Percentiles rank a stretch among this genome's conserved stretches.
Conservation (phyloP, 768 basidiomycete species). For the Termitomyces eurrhizus region DNA sequence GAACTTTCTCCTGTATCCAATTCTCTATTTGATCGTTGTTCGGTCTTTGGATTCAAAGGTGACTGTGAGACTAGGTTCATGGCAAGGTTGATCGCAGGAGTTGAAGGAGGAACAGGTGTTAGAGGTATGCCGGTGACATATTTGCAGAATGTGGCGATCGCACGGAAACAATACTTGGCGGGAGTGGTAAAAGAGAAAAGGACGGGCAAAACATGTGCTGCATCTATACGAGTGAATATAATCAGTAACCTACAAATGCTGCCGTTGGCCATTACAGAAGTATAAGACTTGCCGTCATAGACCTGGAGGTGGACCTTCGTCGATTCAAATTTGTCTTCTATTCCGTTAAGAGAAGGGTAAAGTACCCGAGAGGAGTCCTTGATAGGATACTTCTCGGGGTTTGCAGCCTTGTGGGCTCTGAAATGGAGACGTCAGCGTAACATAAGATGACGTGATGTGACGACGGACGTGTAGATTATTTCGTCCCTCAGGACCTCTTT, state of each 20-base stretch:
- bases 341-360: conserved; percentile 54
- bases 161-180: conserved; percentile 76
- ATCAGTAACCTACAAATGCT: not conserved
- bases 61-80: conserved; percentile 12
- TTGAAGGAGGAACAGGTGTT: conserved; percentile 14
- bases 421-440: conserved; percentile 2
- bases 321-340: conserved; percentile 49
- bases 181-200: conserved; percentile 75
- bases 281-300: conserved; percentile 65
- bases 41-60: conserved; percentile 3
- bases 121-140: conserved; percentile 52
- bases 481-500: conserved; percentile 93
- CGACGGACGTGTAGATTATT: conserved; percentile 74
- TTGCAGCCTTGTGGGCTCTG: conserved; percentile 88
- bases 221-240: conserved; percentile 36
- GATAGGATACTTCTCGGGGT: conserved; percentile 66
- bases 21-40: not conserved
- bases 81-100: conserved; percentile 1
- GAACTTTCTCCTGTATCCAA: conserved; percentile 1
- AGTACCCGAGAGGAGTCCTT: conserved; percentile 40
- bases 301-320: conserved; percentile 91
- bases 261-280: conserved; percentile 21
- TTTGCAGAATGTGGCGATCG: conserved; percentile 68
- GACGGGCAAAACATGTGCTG: conserved; percentile 70
- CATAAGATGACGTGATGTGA: not conserved